These are phyloP conservation scores for Teratosphaeria zuluensis DNA, from an alignment of 2,329 filamentous ascomycete genomes.

Conservation along the genomic window DNA sequence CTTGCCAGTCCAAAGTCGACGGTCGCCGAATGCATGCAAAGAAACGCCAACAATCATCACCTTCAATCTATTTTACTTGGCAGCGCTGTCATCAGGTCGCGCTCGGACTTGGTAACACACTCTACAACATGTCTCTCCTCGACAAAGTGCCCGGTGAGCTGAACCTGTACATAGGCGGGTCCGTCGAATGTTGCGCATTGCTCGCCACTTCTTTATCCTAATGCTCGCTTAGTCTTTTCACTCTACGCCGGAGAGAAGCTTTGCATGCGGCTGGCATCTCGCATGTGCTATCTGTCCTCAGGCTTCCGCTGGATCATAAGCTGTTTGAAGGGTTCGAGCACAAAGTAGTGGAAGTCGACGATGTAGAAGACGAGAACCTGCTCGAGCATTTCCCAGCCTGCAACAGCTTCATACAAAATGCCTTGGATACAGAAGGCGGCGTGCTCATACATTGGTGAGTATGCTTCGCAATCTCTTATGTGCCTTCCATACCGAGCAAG, in stretches of 20 bases:
- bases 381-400: constrained; percentile 68
- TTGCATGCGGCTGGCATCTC: constrained; percentile 69
- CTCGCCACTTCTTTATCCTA: constrained; percentile 17
- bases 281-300: constrained; percentile 77
- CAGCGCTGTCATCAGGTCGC: not conserved
- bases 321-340: constrained; percentile 53
- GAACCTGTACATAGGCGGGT: constrained; percentile 74
- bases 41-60: not conserved
- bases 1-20: not conserved
- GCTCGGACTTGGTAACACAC: not conserved
- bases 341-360: constrained; percentile 74
- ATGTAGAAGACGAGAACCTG: constrained; percentile 81
- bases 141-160: constrained; percentile 59
- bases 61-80: not conserved
- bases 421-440: constrained; percentile 51
- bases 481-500: not conserved
- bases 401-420: constrained; percentile 74
- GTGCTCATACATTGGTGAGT: constrained; percentile 65
- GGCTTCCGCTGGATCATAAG: constrained; percentile 47
- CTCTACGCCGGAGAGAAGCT: constrained; percentile 60
- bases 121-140: constrained; percentile 45
- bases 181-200: constrained; percentile 25
- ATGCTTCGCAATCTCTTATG: constrained; percentile 5
- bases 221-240: constrained; percentile 56
- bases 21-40: not conserved